phyloP scores from a whole-genome alignment of 495 filamentous ascomycete genomes.

The Hypoxylon lienhwacheense region DNA sequence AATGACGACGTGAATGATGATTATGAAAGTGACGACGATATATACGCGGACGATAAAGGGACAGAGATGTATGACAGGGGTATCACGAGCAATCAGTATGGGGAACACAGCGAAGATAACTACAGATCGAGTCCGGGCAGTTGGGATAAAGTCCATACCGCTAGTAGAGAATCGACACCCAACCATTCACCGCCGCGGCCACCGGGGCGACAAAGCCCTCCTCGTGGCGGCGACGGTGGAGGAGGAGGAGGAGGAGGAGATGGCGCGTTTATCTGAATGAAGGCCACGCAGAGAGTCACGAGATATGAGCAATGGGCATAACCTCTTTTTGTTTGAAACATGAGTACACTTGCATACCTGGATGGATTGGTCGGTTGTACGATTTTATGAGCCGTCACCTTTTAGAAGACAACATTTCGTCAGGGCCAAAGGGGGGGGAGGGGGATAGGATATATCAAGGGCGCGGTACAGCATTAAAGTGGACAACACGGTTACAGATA shows the following conservation, averaged over 20 bases:
- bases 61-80: slow-evolving; percentile 44
- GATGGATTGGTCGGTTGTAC: slow-evolving; percentile 15
- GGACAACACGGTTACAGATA: slow-evolving; percentile 20
- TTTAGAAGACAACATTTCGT: slow-evolving; percentile 4
- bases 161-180: slow-evolving; percentile 24
- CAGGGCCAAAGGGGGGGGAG: background rate
- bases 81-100: slow-evolving; percentile 42
- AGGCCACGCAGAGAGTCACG: slow-evolving; percentile 17
- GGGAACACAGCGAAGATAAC: slow-evolving; percentile 28
- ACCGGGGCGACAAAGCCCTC: slow-evolving; percentile 24
- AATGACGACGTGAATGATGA: slow-evolving; percentile 36
- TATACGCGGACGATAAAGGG: slow-evolving; percentile 42
- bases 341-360: slow-evolving; percentile 17
- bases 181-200: slow-evolving; percentile 28
- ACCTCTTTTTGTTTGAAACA: slow-evolving; percentile 30
- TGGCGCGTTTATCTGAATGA: slow-evolving; percentile 35
- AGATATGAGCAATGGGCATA: slow-evolving; percentile 36
- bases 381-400: slow-evolving; percentile 10
- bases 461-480: slow-evolving; percentile 6
- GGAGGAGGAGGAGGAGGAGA: too few species aligned
- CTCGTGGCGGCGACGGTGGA: slow-evolving; percentile 29
- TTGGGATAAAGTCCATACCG: slow-evolving; percentile 28
- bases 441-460: background rate
- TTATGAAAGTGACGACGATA: slow-evolving; percentile 39
- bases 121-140: slow-evolving; percentile 29